Conservation (phyloP, 1,284 basidiomycete genomes). For the Mrakiaceae sp. region DNA sequence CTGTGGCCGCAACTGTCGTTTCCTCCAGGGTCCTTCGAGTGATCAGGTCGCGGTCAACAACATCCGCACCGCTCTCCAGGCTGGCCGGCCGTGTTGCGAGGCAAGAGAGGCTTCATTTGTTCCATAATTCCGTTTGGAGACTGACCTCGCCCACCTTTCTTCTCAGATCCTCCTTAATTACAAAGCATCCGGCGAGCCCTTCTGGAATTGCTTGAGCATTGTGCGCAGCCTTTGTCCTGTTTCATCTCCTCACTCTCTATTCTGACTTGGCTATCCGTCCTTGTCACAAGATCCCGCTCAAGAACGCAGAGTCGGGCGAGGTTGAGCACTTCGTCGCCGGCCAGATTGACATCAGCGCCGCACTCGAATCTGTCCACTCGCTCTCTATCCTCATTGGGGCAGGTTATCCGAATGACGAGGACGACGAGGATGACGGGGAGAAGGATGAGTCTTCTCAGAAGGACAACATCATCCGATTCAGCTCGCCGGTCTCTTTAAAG, state of each 20-base stretch:
- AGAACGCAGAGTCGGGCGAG: neutral
- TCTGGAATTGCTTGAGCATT: constrained; percentile 4
- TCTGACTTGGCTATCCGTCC: neutral
- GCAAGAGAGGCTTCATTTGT: neutral
- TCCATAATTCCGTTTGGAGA: too few species aligned
- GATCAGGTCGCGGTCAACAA: constrained; percentile 3
- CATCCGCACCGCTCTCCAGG: neutral
- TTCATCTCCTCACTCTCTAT: neutral
- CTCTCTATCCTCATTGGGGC: constrained; percentile 7
- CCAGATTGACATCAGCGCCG: constrained; percentile 1
- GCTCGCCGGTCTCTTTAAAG: too few species aligned
- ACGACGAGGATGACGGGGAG: too few species aligned
- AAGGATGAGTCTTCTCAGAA: too few species aligned
- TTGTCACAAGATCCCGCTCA: too few species aligned
- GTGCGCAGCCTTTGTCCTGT: neutral
- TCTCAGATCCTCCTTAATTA: constrained; percentile 2
- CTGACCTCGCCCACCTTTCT: neutral
- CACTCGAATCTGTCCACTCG: neutral
- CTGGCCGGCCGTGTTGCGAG: neutral
- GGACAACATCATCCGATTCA: too few species aligned
- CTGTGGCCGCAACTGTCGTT: constrained; percentile 22
- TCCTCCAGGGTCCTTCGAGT: constrained; percentile 6
- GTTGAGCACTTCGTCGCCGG: neutral
- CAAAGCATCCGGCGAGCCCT: neutral
- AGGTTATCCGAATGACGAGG: too few species aligned